Evolutionary conservation across 2,329 filamentous ascomycete species (phyloP).

Genomic region (Aspergillus awamori): DNA sequence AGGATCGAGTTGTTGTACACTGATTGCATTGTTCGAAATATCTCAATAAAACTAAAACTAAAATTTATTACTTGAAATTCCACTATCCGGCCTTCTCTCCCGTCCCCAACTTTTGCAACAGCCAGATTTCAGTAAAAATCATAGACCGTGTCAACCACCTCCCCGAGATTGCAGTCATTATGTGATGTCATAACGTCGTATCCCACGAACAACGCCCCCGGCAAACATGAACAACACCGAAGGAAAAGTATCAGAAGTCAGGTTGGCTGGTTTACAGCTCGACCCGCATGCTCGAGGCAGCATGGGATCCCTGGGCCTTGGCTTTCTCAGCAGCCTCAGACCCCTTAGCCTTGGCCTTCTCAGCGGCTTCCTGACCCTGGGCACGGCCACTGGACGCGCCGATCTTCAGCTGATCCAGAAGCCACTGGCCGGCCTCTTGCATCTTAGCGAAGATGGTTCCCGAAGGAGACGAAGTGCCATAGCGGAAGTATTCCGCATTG

Average conservation of each 20-base stretch:
- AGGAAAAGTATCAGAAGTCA: not conserved
- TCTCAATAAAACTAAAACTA: not conserved
- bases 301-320: slow-evolving; percentile 54
- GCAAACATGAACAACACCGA: not conserved
- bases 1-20: not conserved
- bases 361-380: slow-evolving; percentile 53
- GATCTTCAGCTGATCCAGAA: slow-evolving; percentile 52
- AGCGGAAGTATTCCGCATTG: slow-evolving; percentile 75
- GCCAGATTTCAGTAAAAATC: not conserved
- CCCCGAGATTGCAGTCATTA: not conserved
- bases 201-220: slow-evolving; percentile 5
- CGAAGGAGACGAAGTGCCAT: slow-evolving; percentile 69
- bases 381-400: slow-evolving; percentile 52
- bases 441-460: slow-evolving; percentile 69
- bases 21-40: not conserved
- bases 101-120: not conserved
- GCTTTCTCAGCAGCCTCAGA: slow-evolving; percentile 45
- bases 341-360: slow-evolving; percentile 47
- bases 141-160: not conserved
- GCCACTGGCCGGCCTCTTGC: slow-evolving; percentile 50
- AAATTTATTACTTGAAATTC: not conserved
- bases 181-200: slow-evolving; percentile 9
- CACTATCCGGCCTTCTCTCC: not conserved
- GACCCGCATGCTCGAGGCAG: slow-evolving; percentile 43
- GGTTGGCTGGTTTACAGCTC: slow-evolving; percentile 32